These are phyloP conservation scores for Plasmodium chabaudi DNA, from an alignment of 169 alveolate species.

Conservation along the genomic window DNA sequence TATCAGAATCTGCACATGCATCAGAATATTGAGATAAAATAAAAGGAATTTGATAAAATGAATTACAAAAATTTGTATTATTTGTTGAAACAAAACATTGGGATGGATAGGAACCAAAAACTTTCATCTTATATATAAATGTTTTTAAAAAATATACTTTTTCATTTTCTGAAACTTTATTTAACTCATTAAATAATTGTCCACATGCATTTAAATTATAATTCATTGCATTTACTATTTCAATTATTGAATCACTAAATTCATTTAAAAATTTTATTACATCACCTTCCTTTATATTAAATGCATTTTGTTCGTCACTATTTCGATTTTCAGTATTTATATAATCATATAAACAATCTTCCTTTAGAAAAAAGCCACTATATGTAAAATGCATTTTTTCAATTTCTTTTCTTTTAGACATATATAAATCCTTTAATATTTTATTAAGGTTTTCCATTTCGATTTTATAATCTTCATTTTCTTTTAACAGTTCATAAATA, in stretches of 20 bases:
- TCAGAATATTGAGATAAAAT: constrained; percentile 48
- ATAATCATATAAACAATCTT: constrained; percentile 59
- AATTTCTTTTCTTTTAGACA: constrained; percentile 75
- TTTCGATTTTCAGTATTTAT: constrained; percentile 51
- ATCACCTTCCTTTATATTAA: constrained; percentile 63
- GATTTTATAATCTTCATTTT: constrained; percentile 43
- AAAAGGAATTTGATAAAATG: constrained; percentile 55
- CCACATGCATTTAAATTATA: constrained; percentile 66
- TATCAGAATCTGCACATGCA: no score
- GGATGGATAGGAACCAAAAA: constrained; percentile 69
- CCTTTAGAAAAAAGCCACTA: constrained; percentile 68
- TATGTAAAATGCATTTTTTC: constrained; percentile 70
- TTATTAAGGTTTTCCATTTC: constrained; percentile 69
- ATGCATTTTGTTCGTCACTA: constrained; percentile 24
- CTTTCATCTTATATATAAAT: constrained; percentile 64
- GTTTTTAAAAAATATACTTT: constrained; percentile 67
- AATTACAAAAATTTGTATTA: constrained; percentile 30
- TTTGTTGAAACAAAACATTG: constrained; percentile 44
- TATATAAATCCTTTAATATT: constrained; percentile 55
- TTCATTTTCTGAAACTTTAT: constrained; percentile 40
- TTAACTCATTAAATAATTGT: constrained; percentile 53
- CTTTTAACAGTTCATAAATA: constrained; percentile 47
- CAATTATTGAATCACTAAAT: constrained; percentile 61
- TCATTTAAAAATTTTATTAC: constrained; percentile 34
- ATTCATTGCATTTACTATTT: constrained; percentile 35